A percentile compares a stretch with the other conserved stretches of the same genome.
Conservation (phyloP, 1,284 basidiomycete genomes). For the Mycena citricolor region DNA sequence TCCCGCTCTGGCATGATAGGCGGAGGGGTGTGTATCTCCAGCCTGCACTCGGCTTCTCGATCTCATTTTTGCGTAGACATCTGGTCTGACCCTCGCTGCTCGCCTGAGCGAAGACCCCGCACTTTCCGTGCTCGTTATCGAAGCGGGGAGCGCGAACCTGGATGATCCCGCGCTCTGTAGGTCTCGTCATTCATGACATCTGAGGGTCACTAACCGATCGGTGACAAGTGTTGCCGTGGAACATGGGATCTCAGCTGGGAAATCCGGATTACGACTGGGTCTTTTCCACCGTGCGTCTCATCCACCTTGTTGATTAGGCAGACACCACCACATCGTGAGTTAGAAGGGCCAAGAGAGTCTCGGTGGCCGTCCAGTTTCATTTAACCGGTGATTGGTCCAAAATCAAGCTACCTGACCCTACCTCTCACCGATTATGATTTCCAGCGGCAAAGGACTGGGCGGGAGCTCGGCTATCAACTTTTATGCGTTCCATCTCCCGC, state of each 20-base stretch:
- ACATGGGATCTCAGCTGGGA: constrained; percentile 24
- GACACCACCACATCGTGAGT: neutral
- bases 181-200: constrained; percentile 8
- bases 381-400: constrained; percentile 5
- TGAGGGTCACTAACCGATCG: no score
- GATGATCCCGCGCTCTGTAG: constrained; percentile 33
- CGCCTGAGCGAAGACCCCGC: constrained; percentile 42
- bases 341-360: constrained; percentile 6
- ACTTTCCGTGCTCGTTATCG: constrained; percentile 39
- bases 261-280: constrained; percentile 32
- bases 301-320: neutral
- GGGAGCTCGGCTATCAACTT: constrained; percentile 29
- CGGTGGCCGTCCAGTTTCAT: neutral
- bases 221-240: constrained; percentile 21
- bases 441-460: constrained; percentile 27
- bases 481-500: constrained; percentile 29
- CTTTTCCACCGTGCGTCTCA: constrained; percentile 27
- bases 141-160: constrained; percentile 37
- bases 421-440: neutral
- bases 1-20: no score
- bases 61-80: constrained; percentile 2
- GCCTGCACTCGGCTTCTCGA: no score
- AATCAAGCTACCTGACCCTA: neutral
- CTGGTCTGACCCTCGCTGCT: constrained; percentile 33
- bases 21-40: neutral